Evolutionary conservation across 2,329 filamentous ascomycete species (phyloP).

Genomic region (Diaporthe ampelina): DNA sequence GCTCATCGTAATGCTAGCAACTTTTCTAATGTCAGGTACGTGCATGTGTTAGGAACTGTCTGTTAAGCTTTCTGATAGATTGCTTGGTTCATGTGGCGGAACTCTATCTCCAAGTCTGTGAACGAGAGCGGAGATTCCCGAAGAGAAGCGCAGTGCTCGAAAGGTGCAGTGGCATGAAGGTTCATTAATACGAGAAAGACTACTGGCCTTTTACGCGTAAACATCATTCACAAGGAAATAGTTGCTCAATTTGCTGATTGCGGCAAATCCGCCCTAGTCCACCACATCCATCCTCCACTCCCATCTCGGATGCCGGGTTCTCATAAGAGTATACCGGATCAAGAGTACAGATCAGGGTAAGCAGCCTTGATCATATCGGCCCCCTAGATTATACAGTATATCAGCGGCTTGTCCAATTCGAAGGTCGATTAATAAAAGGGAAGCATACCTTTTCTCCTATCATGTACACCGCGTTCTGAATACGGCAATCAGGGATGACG

Average conservation of each 20-base stretch:
- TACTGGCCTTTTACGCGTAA: background rate
- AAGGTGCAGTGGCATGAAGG: background rate
- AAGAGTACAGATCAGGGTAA: slow-evolving; percentile 51
- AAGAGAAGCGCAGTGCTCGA: background rate
- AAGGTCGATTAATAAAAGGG: background rate
- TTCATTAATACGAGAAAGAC: background rate
- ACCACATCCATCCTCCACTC: background rate
- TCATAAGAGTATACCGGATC: rapidly evolving
- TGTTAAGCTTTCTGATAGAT: background rate
- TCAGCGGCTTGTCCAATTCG: background rate
- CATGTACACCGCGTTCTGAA: slow-evolving; percentile 73
- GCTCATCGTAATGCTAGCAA: background rate
- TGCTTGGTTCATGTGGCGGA: background rate
- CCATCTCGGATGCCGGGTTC: background rate
- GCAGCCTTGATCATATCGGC: slow-evolving; percentile 62
- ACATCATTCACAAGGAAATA: background rate
- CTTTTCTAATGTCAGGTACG: too few relatives aligned
- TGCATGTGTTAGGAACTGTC: background rate
- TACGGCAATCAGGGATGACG: slow-evolving; percentile 68
- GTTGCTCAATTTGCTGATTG: rapidly evolving
- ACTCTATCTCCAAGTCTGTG: background rate
- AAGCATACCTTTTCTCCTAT: slow-evolving; percentile 64
- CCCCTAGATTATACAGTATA: slow-evolving; percentile 41
- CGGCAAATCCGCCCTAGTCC: background rate
- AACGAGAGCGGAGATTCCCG: background rate